phyloP scores from a whole-genome alignment of 2,329 filamentous ascomycete species.

The Triangularia verruculosa region DNA sequence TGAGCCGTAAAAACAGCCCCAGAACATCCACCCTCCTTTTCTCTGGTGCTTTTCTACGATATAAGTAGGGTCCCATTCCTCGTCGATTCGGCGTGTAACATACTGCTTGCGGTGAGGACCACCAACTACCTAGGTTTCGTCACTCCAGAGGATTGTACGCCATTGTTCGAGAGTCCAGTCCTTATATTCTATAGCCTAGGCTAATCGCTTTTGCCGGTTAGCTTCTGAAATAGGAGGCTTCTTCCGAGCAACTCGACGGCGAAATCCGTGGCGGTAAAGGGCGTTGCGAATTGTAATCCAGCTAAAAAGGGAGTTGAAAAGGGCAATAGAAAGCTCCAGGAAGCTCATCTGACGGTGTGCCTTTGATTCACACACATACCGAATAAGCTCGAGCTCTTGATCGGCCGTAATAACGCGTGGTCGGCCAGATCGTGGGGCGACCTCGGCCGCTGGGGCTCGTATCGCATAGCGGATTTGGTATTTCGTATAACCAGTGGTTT shows the following conservation, averaged over 20 bases:
- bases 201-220: too few species aligned
- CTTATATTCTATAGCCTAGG: too few species aligned
- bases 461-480: background rate
- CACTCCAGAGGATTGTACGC: too few species aligned
- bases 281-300: too few species aligned
- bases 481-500: background rate
- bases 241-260: too few species aligned
- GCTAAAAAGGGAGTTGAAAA: too few species aligned
- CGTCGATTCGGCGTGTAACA: constrained; percentile 9
- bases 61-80: constrained; percentile 27
- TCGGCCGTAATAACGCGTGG: background rate
- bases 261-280: too few species aligned
- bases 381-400: background rate
- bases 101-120: too few species aligned
- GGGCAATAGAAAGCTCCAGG: too few species aligned
- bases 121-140: too few species aligned
- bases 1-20: constrained; percentile 28
- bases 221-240: too few species aligned
- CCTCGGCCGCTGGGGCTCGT: background rate
- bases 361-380: background rate
- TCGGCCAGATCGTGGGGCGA: background rate
- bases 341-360: background rate
- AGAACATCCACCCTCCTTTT: constrained; percentile 33
- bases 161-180: too few species aligned
- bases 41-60: constrained; percentile 23